Evolutionary conservation across 2,329 filamentous ascomycete species (phyloP), one percentile per base, ranked within the genome.

Genomic region (Curvularia sp.): DNA sequence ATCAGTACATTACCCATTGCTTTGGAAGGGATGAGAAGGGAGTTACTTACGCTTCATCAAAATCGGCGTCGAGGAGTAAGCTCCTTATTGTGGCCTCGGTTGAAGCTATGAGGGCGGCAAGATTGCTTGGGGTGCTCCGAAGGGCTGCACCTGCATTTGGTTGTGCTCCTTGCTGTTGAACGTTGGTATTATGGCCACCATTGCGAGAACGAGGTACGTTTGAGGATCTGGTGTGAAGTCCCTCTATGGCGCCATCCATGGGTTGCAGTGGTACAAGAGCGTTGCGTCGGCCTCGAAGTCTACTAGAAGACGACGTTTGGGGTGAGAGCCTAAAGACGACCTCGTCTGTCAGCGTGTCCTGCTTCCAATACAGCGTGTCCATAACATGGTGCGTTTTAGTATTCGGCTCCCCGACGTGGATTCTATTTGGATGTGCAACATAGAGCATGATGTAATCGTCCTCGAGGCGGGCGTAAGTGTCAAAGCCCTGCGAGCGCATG

Each of bases 401-500:
- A 9, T 7, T 54, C 2, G 30, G 10, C 9, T 31, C 30, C 9
- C 9, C 30, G 8, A 12, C 4, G 8, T 12, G 9, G 8, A 15
- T 15, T 35, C 33, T n/a, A 12, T 15, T 5, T 30, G 55, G 62
- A 30, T 65, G 47, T 9, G 49, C 64, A 7, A 73, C 31, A 31
- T 59, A 67, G 0, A 72, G 50, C 5, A 22, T 31, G 15, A 73
- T 43, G 18, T 33, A 35, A n/a, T 39, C 38, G n/a, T 52, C n/a
- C 1, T 53, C 56, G 50, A 71, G 13, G 30, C 26, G 38, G 2
- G 60, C 62, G 41, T 66, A 73, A 2, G 66, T 69, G 22, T 70
- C 63, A 53, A 67, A 68, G 30, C 65, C 64, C 3, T 62, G 55
- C 0, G 60, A 63, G 49, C 72, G 70, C 70, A 75, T 72, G 54